Conservation (phyloP, 2,329 filamentous ascomycete genomes). For the Aspergillus sp. region DNA sequence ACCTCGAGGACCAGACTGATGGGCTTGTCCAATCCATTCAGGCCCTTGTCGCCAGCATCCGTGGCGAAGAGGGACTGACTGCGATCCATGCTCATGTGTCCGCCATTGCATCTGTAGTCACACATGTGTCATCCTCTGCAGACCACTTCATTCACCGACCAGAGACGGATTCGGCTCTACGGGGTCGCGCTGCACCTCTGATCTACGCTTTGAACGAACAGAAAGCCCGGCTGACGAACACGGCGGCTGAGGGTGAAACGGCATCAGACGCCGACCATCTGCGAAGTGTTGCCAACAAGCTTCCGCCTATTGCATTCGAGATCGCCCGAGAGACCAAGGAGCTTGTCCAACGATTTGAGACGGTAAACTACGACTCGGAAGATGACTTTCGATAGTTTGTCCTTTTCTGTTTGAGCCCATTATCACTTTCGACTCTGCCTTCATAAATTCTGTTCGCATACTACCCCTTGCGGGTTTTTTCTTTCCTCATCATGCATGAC, state of each 20-base stretch:
- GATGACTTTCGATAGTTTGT: slow-evolving; percentile 39
- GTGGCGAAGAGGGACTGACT: slow-evolving; percentile 61
- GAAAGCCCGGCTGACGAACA: slow-evolving; percentile 64
- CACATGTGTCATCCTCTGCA: slow-evolving; percentile 67
- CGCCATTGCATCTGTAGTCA: slow-evolving; percentile 69
- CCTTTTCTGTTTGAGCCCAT: not conserved
- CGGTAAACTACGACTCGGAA: slow-evolving; percentile 35
- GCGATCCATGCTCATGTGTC: slow-evolving; percentile 69
- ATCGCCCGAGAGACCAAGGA: slow-evolving; percentile 81
- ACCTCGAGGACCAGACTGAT: slow-evolving; percentile 80
- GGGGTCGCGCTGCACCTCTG: slow-evolving; percentile 44
- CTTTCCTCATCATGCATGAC: slow-evolving; percentile 21
- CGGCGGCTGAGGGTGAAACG: slow-evolving; percentile 60
- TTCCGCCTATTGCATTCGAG: slow-evolving; percentile 84
- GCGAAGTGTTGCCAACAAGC: slow-evolving; percentile 62
- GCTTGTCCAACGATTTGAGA: slow-evolving; percentile 54
- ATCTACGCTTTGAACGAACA: slow-evolving; percentile 56
- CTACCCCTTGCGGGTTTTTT: slow-evolving; percentile 1
- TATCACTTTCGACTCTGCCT: not conserved
- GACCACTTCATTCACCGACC: slow-evolving; percentile 54
- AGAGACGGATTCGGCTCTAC: slow-evolving; percentile 48
- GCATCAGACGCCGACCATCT: slow-evolving; percentile 54
- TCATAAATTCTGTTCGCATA: not conserved
- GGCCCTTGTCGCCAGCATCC: slow-evolving; percentile 71
- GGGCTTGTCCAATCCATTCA: slow-evolving; percentile 77